Base-by-base conservation (phyloP, 495 filamentous ascomycete genomes). In the Physcia stellaris region DNA sequence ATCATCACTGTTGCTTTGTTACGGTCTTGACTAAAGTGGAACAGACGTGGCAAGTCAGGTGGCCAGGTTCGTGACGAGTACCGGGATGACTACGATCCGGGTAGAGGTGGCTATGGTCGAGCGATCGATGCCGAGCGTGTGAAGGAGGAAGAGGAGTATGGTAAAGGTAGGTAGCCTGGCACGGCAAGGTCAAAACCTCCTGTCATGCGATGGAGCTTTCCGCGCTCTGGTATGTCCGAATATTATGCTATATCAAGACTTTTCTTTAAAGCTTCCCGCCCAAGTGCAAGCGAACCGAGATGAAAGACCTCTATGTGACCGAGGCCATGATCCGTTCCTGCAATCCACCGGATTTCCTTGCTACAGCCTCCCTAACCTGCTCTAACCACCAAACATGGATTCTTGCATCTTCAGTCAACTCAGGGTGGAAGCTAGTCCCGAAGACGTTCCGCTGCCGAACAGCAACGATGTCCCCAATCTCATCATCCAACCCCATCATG, bases 31-130 rank as follows among this genome's bases (percentile, higher is more conserved):
- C 17, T 19, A 15, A 11, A 4, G 13, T 24, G n/a, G 2, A 23
- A 12, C 47, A 79, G 76, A 42, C 70, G 77, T 24, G 77, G 90
- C 47, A 95, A 94, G 57, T 93, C 85, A 39, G 90, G 90, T 40
- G 90, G 90, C 19, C 90, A 98, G 59, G 90, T 98, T 23, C 80
- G 90, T 31, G 90, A 98, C 54, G 92, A 96, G 61, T 98, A 98
- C 60, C 75, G 90, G 5, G 85, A 94, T 48, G 86, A 95, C 57
- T 96, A 79, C 52, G 90, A 98, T 50, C 86, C 92, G 13, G 90
- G 90, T 5, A 74, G 90, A 50, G 90, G 90, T 34, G 90, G 90
- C 15, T 84, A 73, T 53, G 80, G 80, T 27, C 65, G 81, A 33
- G 77, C 79, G 37, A 71, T 83, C 35, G 73, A 72, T 46, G 56